Evolutionary conservation across 176 grass and related monocot genomes (phyloP).

Genomic region (Secale cereale): DNA sequence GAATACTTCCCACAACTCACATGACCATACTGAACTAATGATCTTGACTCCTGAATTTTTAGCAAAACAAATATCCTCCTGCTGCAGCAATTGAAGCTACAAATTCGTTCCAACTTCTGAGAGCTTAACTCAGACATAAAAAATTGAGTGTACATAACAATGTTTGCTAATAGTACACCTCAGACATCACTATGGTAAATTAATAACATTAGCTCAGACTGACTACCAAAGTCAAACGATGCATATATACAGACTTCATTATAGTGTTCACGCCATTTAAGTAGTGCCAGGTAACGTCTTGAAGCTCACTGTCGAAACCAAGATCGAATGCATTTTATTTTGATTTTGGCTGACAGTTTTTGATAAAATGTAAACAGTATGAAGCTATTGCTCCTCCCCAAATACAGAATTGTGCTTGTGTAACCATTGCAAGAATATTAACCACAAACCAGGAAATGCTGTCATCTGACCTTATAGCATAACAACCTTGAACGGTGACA

Average conservation of each 20-base stretch:
- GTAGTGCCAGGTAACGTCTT: background rate
- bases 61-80: background rate
- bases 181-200: background rate
- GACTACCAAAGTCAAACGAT: background rate
- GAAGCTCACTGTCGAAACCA: background rate
- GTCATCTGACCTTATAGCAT: background rate
- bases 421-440: background rate
- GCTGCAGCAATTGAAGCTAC: background rate
- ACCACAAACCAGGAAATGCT: background rate
- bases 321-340: too few relatives aligned
- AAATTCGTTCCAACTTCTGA: conserved; percentile 10
- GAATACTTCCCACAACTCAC: background rate
- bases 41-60: background rate
- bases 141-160: background rate
- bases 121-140: background rate
- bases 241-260: background rate
- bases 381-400: background rate
- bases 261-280: background rate
- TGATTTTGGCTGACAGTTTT: too few relatives aligned
- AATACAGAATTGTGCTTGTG: background rate
- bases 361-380: background rate
- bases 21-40: background rate
- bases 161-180: background rate
- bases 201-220: background rate
- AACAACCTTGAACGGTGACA: background rate